Evolutionary conservation across 441 rosid genomes (phyloP), one percentile per base, ranked within the genome.

Genomic region (Arabidopsis hybrid): DNA sequence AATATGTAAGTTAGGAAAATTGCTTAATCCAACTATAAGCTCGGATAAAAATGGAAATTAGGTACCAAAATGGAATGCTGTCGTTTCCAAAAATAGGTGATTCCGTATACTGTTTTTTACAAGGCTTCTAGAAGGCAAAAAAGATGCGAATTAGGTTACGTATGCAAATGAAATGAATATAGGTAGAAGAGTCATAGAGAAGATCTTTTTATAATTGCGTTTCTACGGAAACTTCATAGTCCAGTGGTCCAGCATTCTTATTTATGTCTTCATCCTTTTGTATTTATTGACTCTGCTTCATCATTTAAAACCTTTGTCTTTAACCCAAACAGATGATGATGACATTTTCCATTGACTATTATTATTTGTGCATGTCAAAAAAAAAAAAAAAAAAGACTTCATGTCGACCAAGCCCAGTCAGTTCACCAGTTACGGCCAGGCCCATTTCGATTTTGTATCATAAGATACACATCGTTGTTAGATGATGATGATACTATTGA

Each of bases 71-170:
- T 10, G 35, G 35, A 13, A 11, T 18, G 17, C 18, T 39, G 11
- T 39, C 10, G 47, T 39, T 49, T 39, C 36, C 35, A 21, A 42
- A 42, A 39, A 3, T 11, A 60, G 10, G 11, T 39, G 13, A 4
- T 57, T 34, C 13, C 42, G 21, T 14, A 2, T 55, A 58, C 8
- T 6, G 47, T 60, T 60, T n/a, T 2, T 35, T 56, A 35, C n/a
- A 60, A 60, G 1, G 64, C 64, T 60, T 60, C 64, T 60, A 38
- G 64, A 60, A 38, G 26, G 13, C 47, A 46, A 40, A 60, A 38
- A 35, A 17, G 4, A 10, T 0, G 46, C 16, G 32, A 59, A 29
- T 17, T 59, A 59, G 31, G 32, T 17, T 16, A 10, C 64, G 64
- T 59, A 8, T 14, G 21, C 26, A 9, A 2, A 36, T 59, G 18